phyloP scores from a whole-genome alignment of 2,329 filamentous ascomycete genomes.

The Chaetomium sp. region DNA sequence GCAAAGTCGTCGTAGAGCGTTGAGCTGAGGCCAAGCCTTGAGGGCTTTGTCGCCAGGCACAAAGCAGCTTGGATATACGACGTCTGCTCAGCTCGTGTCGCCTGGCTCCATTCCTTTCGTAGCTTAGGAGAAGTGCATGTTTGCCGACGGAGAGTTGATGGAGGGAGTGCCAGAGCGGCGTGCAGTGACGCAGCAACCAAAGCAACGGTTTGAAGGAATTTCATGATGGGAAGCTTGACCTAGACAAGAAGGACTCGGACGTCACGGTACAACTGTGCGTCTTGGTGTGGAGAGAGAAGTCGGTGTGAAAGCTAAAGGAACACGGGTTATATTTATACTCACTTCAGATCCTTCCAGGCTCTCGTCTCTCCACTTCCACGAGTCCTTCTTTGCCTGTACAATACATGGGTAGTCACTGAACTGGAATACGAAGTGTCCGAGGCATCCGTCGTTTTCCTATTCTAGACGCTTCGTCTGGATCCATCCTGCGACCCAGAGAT shows the following conservation, averaged over 20 bases:
- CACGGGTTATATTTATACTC: not conserved
- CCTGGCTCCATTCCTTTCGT: constrained; percentile 1
- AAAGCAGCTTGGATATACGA: constrained; percentile 1
- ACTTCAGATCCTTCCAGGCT: not conserved
- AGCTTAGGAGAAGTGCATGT: not conserved
- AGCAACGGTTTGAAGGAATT: not conserved
- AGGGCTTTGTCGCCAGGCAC: not conserved
- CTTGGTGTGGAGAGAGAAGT: not conserved
- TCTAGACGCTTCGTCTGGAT: not conserved
- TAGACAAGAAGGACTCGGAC: not conserved
- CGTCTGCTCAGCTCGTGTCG: not conserved
- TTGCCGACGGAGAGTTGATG: not conserved
- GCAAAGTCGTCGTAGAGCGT: constrained; percentile 1
- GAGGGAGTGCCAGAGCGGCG: not conserved
- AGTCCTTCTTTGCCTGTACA: not conserved
- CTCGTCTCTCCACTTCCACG: not conserved
- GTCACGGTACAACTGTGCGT: not conserved
- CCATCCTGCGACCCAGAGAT: not conserved
- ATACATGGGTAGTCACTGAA: not conserved
- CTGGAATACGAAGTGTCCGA: not conserved
- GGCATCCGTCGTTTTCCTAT: too few species aligned
- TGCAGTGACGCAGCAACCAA: not conserved
- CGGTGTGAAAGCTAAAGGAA: not conserved
- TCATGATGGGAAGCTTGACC: not conserved
- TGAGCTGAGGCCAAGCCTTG: not conserved